Conservation (phyloP, 352 stramenopile genomes). For the Phytopythium sindhum region DNA sequence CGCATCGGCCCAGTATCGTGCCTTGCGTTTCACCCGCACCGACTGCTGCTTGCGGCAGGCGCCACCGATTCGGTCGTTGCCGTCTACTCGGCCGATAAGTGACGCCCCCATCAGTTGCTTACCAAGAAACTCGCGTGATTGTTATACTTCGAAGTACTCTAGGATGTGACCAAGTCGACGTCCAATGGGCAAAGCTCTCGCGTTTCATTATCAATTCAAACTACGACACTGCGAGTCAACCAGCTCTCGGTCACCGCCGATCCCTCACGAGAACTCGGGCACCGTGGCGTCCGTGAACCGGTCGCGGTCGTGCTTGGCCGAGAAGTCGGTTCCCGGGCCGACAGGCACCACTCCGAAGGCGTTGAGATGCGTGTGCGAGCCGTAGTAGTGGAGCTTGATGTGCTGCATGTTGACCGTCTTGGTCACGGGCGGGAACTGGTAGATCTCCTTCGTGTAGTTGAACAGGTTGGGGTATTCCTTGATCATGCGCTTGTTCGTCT, state of each 20-base stretch:
- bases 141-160: background rate
- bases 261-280: slow-evolving; percentile 21
- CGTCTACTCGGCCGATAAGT: slow-evolving; percentile 89
- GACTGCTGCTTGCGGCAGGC: slow-evolving; percentile 93
- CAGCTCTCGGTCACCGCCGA: slow-evolving; percentile 10
- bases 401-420: slow-evolving; percentile 94
- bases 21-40: slow-evolving; percentile 96
- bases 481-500: slow-evolving; percentile 88
- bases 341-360: slow-evolving; percentile 91
- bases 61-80: slow-evolving; percentile 95
- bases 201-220: background rate
- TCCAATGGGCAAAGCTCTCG: background rate
- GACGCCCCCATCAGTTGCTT: background rate
- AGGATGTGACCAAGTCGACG: background rate
- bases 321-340: slow-evolving; percentile 56
- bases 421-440: slow-evolving; percentile 89
- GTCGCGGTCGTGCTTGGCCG: slow-evolving; percentile 59
- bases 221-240: background rate
- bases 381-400: slow-evolving; percentile 97
- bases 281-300: slow-evolving; percentile 44
- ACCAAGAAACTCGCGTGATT: background rate
- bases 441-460: slow-evolving; percentile 88
- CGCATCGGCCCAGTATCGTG: slow-evolving; percentile 96
- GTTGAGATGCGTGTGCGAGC: slow-evolving; percentile 93
- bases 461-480: slow-evolving; percentile 86